These are phyloP conservation scores for Incumbomyces lentus DNA, from an alignment of 2,329 filamentous ascomycete genomes.

Conservation along the genomic window DNA sequence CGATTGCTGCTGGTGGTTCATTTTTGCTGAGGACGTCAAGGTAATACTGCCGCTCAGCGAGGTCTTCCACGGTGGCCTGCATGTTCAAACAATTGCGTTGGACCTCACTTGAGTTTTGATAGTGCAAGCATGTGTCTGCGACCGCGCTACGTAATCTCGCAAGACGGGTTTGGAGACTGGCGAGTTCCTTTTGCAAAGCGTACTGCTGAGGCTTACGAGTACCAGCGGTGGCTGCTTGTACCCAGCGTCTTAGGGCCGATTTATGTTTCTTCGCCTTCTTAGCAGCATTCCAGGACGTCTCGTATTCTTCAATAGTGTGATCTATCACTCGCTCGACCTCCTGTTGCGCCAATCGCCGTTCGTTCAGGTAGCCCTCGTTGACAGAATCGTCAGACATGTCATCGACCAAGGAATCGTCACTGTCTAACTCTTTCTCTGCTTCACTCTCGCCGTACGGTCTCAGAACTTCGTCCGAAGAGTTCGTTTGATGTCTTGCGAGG, in stretches of 20 bases:
- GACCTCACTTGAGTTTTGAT: not conserved
- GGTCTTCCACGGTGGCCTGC: slow-evolving; percentile 1
- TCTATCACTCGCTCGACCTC: slow-evolving; percentile 46
- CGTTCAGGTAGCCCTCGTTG: slow-evolving; percentile 18
- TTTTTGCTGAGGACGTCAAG: slow-evolving; percentile 1
- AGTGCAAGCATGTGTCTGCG: not conserved
- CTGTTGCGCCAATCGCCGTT: slow-evolving; percentile 30
- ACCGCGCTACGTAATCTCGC: not conserved
- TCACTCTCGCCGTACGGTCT: slow-evolving; percentile 40
- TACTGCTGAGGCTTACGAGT: slow-evolving; percentile 4
- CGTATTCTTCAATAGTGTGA: slow-evolving; percentile 41
- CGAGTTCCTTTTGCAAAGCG: not conserved
- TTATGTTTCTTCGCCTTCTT: slow-evolving; percentile 46
- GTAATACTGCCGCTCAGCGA: slow-evolving; percentile 6
- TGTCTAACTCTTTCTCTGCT: slow-evolving; percentile 51
- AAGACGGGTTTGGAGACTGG: not conserved
- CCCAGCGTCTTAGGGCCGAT: slow-evolving; percentile 55
- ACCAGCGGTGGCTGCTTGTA: slow-evolving; percentile 28
- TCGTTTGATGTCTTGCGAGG: slow-evolving; percentile 34
- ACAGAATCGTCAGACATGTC: slow-evolving; percentile 28
- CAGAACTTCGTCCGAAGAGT: slow-evolving; percentile 32
- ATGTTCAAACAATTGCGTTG: not conserved
- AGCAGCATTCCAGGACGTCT: slow-evolving; percentile 46
- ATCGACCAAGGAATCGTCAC: slow-evolving; percentile 41
- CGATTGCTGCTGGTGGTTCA: not conserved